Base-by-base conservation (phyloP, 441 rosid species). In the Populus hybrid region DNA sequence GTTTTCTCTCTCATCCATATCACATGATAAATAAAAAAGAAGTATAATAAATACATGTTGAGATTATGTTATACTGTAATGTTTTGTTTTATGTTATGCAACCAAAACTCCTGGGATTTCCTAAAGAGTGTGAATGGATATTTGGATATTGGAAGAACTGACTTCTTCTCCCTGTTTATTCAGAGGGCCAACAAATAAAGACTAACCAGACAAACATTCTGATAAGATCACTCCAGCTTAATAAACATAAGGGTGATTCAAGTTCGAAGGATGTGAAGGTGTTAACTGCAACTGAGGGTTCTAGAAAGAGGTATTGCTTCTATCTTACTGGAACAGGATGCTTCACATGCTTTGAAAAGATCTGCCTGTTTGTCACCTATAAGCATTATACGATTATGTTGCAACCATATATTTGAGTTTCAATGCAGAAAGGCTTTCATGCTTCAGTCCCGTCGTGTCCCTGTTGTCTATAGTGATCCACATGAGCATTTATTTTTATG, bases 131-230 rank as follows among this genome's bases (percentile, higher is more conserved):
- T 21, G 40, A 71, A 69, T 70, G 23, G 21, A 1, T 53, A 63
- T 45, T 69, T 65, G 42, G 28, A 35, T 74, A 42, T 36, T 73
- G 3, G 18, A 59, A 63, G 26, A 76, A 78, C 78, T 83, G 76
- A 85, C 21, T 80, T 63, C 75, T 42, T 76, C 38, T 31, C 73
- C 33, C 64, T 61, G 76, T 68, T 84, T 79, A 65, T 84, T 40
- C 91, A 93, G 99, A 88, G 81, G 87, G 82, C 42, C 99, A 94
- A 79, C 81, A 81, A 74, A 93, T 96, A 83, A 89, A 88, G 86
- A 96, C 99, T 71, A 91, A 96, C 83, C 97, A 89, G 89, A 91
- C 92, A 80, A 96, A 96, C 84, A 96, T 94, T 85, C 82, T 96
- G 76, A 94, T 96, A 76, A 90, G 99, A 83, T 91, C 99, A 1